Percentiles rank a stretch among this genome's conserved stretches.
Conservation (phyloP, 1,139 yeast genomes). For the Taiozyma sp. region DNA sequence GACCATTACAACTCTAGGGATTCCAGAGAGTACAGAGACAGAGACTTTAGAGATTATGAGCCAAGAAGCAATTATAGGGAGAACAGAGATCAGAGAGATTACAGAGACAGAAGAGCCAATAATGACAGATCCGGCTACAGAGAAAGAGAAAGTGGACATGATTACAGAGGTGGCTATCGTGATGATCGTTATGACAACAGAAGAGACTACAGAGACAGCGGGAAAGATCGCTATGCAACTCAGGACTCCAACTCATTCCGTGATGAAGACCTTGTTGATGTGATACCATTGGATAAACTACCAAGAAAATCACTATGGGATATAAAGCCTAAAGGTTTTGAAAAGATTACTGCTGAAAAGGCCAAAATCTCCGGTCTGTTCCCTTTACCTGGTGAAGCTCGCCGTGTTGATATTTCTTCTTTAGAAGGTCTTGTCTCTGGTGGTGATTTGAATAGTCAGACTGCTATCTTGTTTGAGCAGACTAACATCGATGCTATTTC, state of each 20-base stretch:
- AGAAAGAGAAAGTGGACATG: neutral
- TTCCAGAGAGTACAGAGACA: slow-evolving; percentile 3
- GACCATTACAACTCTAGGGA: slow-evolving; percentile 4
- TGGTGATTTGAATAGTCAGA: slow-evolving; percentile 30
- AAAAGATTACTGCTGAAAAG: slow-evolving; percentile 67
- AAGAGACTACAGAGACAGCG: slow-evolving; percentile 8
- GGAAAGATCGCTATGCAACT: slow-evolving; percentile 8
- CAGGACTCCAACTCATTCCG: slow-evolving; percentile 6
- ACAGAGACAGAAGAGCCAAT: slow-evolving; percentile 8
- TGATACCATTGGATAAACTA: slow-evolving; percentile 39
- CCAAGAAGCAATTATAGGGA: neutral
- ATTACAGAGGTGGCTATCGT: slow-evolving; percentile 3
- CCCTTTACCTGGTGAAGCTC: slow-evolving; percentile 69
- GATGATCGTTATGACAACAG: slow-evolving; percentile 5
- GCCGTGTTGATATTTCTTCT: slow-evolving; percentile 50
- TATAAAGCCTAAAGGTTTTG: slow-evolving; percentile 68
- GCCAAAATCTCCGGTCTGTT: slow-evolving; percentile 83
- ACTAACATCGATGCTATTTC: slow-evolving; percentile 48
- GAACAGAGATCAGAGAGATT: slow-evolving; percentile 1
- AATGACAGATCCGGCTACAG: slow-evolving; percentile 1
- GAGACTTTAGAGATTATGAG: neutral
- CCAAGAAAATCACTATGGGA: slow-evolving; percentile 64
- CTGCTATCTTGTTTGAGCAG: slow-evolving; percentile 31
- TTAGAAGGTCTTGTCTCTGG: slow-evolving; percentile 45
- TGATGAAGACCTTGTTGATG: slow-evolving; percentile 25